phyloP scores from a whole-genome alignment of 176 grass and related monocot species.

The Aegilops bicornis region DNA sequence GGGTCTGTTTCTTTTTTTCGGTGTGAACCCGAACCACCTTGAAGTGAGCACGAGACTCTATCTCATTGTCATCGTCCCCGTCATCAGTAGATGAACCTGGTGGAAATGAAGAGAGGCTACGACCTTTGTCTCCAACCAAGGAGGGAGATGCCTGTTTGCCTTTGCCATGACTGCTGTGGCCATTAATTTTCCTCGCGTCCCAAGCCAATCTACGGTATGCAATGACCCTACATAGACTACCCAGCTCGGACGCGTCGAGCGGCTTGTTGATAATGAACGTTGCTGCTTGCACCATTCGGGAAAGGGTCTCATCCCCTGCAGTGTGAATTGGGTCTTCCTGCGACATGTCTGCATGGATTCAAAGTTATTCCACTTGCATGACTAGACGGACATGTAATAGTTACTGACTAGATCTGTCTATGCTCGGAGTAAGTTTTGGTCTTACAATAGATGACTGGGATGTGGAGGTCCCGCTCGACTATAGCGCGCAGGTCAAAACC shows the following conservation, averaged over 20 bases:
- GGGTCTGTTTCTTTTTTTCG: not conserved
- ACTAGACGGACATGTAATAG: not conserved
- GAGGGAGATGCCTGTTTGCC: not conserved
- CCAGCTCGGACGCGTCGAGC: not conserved
- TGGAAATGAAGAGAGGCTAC: no score
- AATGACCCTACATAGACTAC: not conserved
- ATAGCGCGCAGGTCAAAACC: slow-evolving; percentile 12
- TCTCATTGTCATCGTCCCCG: not conserved
- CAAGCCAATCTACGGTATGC: not conserved
- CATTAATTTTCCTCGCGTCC: not conserved
- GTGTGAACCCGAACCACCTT: not conserved
- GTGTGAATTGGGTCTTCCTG: not conserved
- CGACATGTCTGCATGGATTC: not conserved
- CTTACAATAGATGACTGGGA: slow-evolving; percentile 38
- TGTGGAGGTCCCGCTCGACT: not conserved
- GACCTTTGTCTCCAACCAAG: not conserved
- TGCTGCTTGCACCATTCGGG: not conserved
- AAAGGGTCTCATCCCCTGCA: not conserved
- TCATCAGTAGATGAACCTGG: not conserved
- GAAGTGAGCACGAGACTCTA: not conserved
- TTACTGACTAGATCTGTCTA: not conserved
- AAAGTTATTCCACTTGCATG: not conserved
- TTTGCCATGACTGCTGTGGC: not conserved
- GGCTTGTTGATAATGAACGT: slow-evolving; percentile 14
- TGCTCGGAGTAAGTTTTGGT: not conserved